phyloP scores from a whole-genome alignment of 2,329 filamentous ascomycete genomes.

The Botrytis cinerea region DNA sequence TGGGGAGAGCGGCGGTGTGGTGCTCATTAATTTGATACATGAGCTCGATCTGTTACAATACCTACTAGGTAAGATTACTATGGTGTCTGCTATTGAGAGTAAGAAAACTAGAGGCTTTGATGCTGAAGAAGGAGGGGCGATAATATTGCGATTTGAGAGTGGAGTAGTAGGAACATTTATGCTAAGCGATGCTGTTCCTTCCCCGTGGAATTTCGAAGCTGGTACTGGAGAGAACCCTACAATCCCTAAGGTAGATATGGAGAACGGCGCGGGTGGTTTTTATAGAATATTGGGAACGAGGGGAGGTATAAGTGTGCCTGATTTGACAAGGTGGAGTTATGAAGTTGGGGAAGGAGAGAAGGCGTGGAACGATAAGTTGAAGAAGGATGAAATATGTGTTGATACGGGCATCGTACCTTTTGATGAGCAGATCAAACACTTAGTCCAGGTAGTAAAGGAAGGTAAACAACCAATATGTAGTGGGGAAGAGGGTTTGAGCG shows the following conservation, averaged over 20 bases:
- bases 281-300: neutral
- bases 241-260: neutral
- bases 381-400: neutral
- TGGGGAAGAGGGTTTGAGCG: neutral
- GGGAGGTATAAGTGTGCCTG: neutral
- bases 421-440: neutral
- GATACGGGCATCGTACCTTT: neutral
- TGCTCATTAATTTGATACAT: slow-evolving; percentile 55
- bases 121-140: neutral
- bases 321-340: neutral
- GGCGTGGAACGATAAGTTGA: neutral
- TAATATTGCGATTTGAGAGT: neutral
- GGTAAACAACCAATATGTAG: neutral
- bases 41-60: neutral
- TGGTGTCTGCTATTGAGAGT: neutral
- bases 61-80: neutral
- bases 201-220: neutral
- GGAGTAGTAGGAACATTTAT: neutral
- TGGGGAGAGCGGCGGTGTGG: slow-evolving; percentile 47
- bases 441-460: neutral
- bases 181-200: neutral
- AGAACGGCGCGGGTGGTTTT: neutral
- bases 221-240: neutral
- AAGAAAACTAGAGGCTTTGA: neutral
- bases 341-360: neutral